Evolutionary conservation across 164 flowering plant species (phyloP), one percentile per base, ranked within the genome.

Genomic region (Magnolia sinica): DNA sequence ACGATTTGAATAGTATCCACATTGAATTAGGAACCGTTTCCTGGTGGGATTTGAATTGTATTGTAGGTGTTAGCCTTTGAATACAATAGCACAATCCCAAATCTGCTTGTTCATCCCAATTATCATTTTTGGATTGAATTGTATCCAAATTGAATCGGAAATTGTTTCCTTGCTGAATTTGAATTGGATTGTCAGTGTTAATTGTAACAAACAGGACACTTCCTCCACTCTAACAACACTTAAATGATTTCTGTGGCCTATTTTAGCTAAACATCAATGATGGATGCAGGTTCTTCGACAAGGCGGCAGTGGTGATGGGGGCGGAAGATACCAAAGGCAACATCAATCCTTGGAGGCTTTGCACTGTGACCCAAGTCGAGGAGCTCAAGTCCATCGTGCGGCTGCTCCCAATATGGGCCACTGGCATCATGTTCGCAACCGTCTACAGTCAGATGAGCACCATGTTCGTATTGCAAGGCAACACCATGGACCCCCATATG

Each of bases 361-460:
- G 75, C 75, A 73, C 75, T 3, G 66, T 73, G 10, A 73, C 75
- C 51, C 75, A 73, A 73, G 75, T 73, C 55, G 75, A 73, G 65
- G 75, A 73, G 50, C 50, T 55, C 49, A 73, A 73, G 49, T 73
- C 75, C 66, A 73, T 65, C 11, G n/a, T 90, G 9, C 71, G 92
- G 19, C 31, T 90, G 76, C 91, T 90, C 24, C 94, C 94, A 0
- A 74, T 90, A 67, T 89, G 89, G 94, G 91, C 92, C 27, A 85
- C 90, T 0, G 92, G 89, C 22, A 90, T 90, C 50, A 73, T 88
- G 64, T 85, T 90, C 8, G 70, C 92, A 1, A 74, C 90, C 0
- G 92, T 89, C 5, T 89, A 88, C 70, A 79, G 83, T 50, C 94
- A 90, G 70, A 90, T 90, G 91, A 68, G 87, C 71, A 87, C 80